phyloP scores from a whole-genome alignment of 2,329 filamentous ascomycete genomes.

The Epichloe amarillans region DNA sequence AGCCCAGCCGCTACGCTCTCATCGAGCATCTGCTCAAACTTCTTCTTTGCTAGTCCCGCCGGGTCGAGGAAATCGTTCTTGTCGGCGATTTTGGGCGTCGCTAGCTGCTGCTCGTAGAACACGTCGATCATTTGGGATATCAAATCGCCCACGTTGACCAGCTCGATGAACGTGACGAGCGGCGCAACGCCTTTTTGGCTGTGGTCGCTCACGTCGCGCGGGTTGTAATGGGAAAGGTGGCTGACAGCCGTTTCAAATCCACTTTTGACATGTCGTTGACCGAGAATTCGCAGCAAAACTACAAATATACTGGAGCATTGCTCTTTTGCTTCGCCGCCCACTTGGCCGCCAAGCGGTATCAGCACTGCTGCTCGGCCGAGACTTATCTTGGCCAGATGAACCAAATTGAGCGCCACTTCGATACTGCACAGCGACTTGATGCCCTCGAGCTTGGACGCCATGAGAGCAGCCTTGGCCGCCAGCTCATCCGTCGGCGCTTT shows the following conservation, averaged over 20 bases:
- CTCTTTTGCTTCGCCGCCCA: slow-evolving; percentile 69
- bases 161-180: slow-evolving; percentile 86
- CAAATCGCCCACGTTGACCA: slow-evolving; percentile 94
- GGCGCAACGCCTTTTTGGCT: slow-evolving; percentile 68
- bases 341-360: slow-evolving; percentile 64
- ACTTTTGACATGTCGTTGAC: slow-evolving; percentile 74
- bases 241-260: slow-evolving; percentile 88
- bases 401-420: slow-evolving; percentile 79
- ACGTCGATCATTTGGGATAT: slow-evolving; percentile 99
- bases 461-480: slow-evolving; percentile 92
- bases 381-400: slow-evolving; percentile 77
- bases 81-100: slow-evolving; percentile 69
- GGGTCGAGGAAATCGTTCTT: slow-evolving; percentile 90
- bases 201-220: slow-evolving; percentile 64
- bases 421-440: slow-evolving; percentile 95
- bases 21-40: slow-evolving; percentile 96
- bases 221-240: slow-evolving; percentile 84
- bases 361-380: slow-evolving; percentile 78
- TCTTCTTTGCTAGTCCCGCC: slow-evolving; percentile 89
- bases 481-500: slow-evolving; percentile 82
- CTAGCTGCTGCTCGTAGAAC: slow-evolving; percentile 92
- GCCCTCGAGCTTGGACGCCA: slow-evolving; percentile 87
- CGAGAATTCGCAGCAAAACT: slow-evolving; percentile 67
- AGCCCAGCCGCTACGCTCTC: slow-evolving; percentile 90
- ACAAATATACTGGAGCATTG: slow-evolving; percentile 89